A percentile compares a stretch with the other conserved stretches of the same genome.
phyloP scores from a whole-genome alignment of 75 land plant genomes.

The Chamaecyparis obtusa region DNA sequence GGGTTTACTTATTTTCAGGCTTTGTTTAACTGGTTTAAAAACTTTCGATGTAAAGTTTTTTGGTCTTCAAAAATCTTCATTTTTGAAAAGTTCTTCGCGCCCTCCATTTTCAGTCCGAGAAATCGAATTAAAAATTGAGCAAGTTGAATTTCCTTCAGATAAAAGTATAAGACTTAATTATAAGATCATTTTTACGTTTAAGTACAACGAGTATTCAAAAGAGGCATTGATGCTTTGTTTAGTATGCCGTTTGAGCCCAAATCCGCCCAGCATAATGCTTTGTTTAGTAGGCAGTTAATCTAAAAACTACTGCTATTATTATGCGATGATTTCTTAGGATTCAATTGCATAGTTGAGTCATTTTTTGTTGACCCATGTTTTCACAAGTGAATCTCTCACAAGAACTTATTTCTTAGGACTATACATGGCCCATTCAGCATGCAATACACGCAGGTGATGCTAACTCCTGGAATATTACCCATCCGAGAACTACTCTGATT shows the following conservation, averaged over 20 bases:
- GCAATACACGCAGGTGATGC: too few relatives aligned
- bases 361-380: too few relatives aligned
- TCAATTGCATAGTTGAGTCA: too few relatives aligned
- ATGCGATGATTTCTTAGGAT: too few relatives aligned
- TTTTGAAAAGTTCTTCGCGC: not conserved
- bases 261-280: not conserved
- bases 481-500: too few relatives aligned
- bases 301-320: not conserved
- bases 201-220: not conserved
- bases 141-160: not conserved
- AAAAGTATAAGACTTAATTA: not conserved
- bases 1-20: not conserved
- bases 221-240: not conserved
- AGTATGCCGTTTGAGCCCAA: not conserved
- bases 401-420: too few relatives aligned
- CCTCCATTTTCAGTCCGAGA: not conserved
- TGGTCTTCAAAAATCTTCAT: not conserved
- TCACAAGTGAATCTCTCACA: too few relatives aligned
- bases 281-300: not conserved
- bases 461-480: too few relatives aligned
- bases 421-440: too few relatives aligned
- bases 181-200: not conserved
- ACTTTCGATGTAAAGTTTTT: not conserved
- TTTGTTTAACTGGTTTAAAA: not conserved
- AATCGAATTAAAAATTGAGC: not conserved